Base-by-base conservation (phyloP, 768 basidiomycete genomes). In the Cystofilobasidium macerans region DNA sequence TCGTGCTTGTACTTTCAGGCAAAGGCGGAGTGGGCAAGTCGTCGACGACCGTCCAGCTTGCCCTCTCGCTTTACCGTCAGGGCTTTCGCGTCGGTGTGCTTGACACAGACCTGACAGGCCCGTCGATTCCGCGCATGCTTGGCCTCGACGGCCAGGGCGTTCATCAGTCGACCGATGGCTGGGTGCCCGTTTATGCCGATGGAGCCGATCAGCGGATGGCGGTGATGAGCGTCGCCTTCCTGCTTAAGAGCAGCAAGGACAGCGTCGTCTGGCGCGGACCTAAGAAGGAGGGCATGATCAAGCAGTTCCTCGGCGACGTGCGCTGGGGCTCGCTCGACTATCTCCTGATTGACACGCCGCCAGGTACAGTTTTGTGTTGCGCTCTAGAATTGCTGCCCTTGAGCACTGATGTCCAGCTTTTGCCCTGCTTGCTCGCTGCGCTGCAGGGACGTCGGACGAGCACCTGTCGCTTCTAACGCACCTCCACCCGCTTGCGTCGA, bases 21-120 rank as follows among this genome's bases (percentile, higher is more conserved):
- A 99, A 99, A 76, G 95, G 95, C 38, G 95, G 80, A 40, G 95
- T 98, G 47, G 95, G 95, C 64, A 99, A 99, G 78, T 97, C 93
- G n/a, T 94, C 91, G 0, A 86, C 97, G 28, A 85, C 90, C 2
- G 83, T 86, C 9, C 95, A 98, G 71, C 82, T 98, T 35, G 93
- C 95, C 0, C 82, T 98, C 58, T 88, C 85, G 69, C 84, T 99
- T 11, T 83, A 88, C 80, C 1, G 85, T 82, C 28, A 81, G 84
- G 2, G 83, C 86, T 7, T 81, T 76, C 84, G 83, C 67, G 87
- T 91, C 30, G 90, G 89, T n/a, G 84, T 97, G 53, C 82, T 97
- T 53, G 93, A 95, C 77, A 83, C 93, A 62, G 92, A 95, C 78
- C 83, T 95, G 54, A 95, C 91, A 0, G 92, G 92, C 0, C 91